Evolutionary conservation across 306 rosid species (phyloP).

Genomic region (Phaseolus lunatus): DNA sequence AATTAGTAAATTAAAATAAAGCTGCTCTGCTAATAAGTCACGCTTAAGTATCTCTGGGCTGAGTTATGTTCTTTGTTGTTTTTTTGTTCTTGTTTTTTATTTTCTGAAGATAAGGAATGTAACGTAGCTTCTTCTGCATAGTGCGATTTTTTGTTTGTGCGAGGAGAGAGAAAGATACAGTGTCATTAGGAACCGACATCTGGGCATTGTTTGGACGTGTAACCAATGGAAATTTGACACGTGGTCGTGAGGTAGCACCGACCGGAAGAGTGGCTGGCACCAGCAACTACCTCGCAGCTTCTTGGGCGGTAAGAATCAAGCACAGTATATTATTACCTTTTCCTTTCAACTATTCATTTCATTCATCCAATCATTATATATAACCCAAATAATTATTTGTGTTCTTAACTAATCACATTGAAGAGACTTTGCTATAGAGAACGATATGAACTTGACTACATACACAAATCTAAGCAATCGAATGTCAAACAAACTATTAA

Average conservation of each 20-base stretch:
- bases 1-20: background rate
- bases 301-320: background rate
- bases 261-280: background rate
- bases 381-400: background rate
- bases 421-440: background rate
- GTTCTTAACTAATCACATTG: background rate
- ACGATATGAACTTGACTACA: background rate
- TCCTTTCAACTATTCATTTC: background rate
- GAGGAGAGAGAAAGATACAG: conserved; percentile 9
- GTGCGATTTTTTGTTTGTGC: background rate
- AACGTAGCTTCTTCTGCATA: background rate
- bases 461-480: background rate
- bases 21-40: background rate
- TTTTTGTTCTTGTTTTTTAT: background rate
- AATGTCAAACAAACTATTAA: background rate
- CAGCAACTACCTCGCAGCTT: conserved; percentile 40
- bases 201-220: background rate
- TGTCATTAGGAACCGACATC: conserved; percentile 1
- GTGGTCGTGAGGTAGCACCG: background rate
- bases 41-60: background rate
- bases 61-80: conserved; percentile 5
- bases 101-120: conserved; percentile 2
- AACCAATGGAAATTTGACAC: background rate
- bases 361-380: background rate
- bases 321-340: background rate